Conservation (phyloP, 2,329 filamentous ascomycete species). For the Colletotrichum orbiculare region DNA sequence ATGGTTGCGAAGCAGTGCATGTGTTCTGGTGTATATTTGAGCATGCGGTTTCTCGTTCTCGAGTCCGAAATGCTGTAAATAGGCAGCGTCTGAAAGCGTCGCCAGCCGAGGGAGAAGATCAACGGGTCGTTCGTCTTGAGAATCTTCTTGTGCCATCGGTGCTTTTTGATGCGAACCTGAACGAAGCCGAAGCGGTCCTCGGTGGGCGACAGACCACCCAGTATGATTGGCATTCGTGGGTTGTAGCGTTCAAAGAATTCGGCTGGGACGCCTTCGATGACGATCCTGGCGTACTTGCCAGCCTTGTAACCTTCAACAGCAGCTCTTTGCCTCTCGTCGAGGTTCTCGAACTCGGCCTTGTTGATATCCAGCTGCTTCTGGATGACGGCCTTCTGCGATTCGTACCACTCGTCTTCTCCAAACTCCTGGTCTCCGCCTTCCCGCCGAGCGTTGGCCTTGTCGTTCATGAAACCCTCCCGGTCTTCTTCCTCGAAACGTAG, state of each 20-base stretch:
- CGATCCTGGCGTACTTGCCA: slow-evolving; percentile 91
- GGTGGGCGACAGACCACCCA: slow-evolving; percentile 91
- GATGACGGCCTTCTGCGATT: slow-evolving; percentile 91
- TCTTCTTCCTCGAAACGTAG: slow-evolving; percentile 97
- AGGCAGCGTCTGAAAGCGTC: slow-evolving; percentile 91
- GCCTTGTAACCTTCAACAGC: slow-evolving; percentile 91
- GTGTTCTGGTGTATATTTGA: slow-evolving; percentile 99
- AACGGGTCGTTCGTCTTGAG: slow-evolving; percentile 97
- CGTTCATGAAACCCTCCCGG: slow-evolving; percentile 92
- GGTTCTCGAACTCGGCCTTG: slow-evolving; percentile 86
- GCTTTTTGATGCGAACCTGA: slow-evolving; percentile 95
- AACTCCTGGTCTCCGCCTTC: slow-evolving; percentile 83
- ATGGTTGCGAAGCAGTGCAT: slow-evolving; percentile 99
- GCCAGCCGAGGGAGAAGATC: slow-evolving; percentile 96
- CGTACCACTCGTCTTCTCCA: slow-evolving; percentile 99
- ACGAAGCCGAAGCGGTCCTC: slow-evolving; percentile 97
- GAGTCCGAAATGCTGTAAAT: slow-evolving; percentile 97
- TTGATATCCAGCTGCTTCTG: slow-evolving; percentile 98
- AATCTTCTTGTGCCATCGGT: slow-evolving; percentile 99
- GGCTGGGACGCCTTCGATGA: slow-evolving; percentile 87
- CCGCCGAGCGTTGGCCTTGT: slow-evolving; percentile 80
- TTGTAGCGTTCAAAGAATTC: slow-evolving; percentile 90
- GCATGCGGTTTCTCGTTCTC: slow-evolving; percentile 92
- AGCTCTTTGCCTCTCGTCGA: slow-evolving; percentile 85
- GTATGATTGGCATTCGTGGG: slow-evolving; percentile 82